Evolutionary conservation across 805 yeast genomes (phyloP).

Genomic region (Ogataea neopini): DNA sequence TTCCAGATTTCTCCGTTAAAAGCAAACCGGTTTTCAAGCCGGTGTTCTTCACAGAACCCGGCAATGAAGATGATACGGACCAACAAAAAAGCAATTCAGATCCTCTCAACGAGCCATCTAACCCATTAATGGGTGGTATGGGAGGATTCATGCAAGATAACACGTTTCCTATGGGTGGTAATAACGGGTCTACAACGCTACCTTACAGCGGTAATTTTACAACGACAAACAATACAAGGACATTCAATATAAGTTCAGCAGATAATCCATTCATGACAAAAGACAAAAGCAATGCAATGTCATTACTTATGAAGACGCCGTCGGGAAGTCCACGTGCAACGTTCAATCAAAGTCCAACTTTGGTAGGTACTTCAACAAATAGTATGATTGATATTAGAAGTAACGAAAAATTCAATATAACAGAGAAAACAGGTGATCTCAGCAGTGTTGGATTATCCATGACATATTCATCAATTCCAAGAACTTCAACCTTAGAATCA

Average conservation of each 20-base stretch:
- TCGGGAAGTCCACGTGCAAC: conserved; percentile 7
- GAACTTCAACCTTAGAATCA: conserved; percentile 5
- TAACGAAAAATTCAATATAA: conserved; percentile 10
- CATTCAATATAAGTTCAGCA: conserved; percentile 1
- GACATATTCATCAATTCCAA: conserved; percentile 7
- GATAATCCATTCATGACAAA: conserved; percentile 19
- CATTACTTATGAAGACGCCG: conserved; percentile 6
- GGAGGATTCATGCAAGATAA: conserved; percentile 3
- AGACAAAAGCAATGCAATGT: conserved; percentile 8
- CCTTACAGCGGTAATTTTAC: conserved; percentile 12
- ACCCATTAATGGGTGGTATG: conserved; percentile 3
- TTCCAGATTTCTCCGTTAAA: conserved; percentile 18
- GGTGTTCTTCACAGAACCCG: conserved; percentile 25
- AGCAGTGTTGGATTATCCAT: conserved; percentile 5
- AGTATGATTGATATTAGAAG: conserved; percentile 8
- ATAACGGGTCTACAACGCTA: conserved; percentile 5
- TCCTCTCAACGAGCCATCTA: not conserved
- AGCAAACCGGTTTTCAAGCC: conserved; percentile 18
- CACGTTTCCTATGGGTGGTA: conserved; percentile 2
- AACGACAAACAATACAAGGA: conserved; percentile 8
- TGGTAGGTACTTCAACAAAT: conserved; percentile 8
- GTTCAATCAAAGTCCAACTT: conserved; percentile 3
- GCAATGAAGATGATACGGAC: conserved; percentile 5
- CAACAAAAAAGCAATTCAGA: not conserved
- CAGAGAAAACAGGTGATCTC: conserved; percentile 9